Evolutionary conservation across 179 eudicot genomes (phyloP).

Genomic region (Monotropa hypopitys): DNA sequence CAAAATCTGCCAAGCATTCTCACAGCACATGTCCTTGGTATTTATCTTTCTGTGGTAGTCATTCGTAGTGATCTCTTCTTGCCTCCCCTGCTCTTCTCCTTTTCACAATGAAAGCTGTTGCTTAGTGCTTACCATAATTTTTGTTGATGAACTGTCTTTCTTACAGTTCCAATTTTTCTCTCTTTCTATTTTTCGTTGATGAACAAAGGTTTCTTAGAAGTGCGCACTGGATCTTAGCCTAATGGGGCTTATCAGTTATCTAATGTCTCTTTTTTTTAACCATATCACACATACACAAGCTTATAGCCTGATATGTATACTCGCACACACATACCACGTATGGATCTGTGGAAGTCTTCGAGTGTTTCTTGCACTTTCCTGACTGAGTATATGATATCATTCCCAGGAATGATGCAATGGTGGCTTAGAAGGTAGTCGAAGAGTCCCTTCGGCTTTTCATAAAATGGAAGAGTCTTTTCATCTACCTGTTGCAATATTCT

Average conservation of each 20-base stretch:
- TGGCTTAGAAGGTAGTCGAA: background rate
- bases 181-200: no score
- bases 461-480: background rate
- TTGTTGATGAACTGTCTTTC: background rate
- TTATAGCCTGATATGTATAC: no score
- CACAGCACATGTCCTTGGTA: slow-evolving; percentile 75
- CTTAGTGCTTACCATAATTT: background rate
- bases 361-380: background rate
- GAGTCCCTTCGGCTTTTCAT: background rate
- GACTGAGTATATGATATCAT: background rate
- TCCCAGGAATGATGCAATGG: background rate
- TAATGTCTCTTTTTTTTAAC: no score
- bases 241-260: background rate
- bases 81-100: background rate
- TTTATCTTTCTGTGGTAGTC: background rate
- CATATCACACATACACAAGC: no score
- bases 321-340: background rate
- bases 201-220: background rate
- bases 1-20: slow-evolving; percentile 93
- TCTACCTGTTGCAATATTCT: no score
- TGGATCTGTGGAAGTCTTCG: background rate
- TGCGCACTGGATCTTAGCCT: background rate
- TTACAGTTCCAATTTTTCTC: background rate
- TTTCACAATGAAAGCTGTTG: background rate
- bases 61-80: background rate